Percentiles rank a stretch among this genome's conserved stretches.
phyloP scores from a whole-genome alignment of 148 eudicot genomes.

The Salicornia ramosissima region DNA sequence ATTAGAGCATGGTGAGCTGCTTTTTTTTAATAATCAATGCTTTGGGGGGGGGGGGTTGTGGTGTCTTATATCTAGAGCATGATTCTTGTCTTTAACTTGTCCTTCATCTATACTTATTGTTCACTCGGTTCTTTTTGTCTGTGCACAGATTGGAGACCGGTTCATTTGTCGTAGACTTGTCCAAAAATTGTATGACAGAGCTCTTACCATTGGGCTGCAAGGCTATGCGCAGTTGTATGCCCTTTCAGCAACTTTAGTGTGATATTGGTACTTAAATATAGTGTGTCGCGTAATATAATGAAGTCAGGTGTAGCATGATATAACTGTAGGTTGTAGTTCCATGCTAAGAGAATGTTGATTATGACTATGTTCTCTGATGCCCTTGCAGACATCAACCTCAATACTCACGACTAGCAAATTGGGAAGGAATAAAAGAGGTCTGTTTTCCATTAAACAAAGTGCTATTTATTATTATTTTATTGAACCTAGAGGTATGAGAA shows the following conservation, averaged over 20 bases:
- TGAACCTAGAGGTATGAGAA: not conserved
- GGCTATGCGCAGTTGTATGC: conserved; percentile 92
- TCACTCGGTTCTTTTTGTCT: conserved; percentile 2
- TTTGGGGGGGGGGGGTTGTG: too few species aligned
- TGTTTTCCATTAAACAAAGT: not conserved
- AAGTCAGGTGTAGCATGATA: not conserved
- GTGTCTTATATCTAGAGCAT: too few species aligned
- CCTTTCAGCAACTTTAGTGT: conserved; percentile 23
- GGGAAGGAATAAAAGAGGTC: conserved; percentile 93
- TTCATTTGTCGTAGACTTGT: conserved; percentile 69
- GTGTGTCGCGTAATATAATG: conserved; percentile 1
- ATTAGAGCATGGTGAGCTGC: too few species aligned
- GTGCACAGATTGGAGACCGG: conserved; percentile 74
- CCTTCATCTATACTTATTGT: not conserved
- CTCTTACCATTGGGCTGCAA: conserved; percentile 82
- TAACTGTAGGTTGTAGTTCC: not conserved
- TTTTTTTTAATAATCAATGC: too few species aligned
- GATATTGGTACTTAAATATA: conserved; percentile 11
- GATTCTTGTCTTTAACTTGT: too few species aligned
- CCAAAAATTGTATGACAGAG: conserved; percentile 85
- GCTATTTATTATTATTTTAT: not conserved
- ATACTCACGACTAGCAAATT: conserved; percentile 80
- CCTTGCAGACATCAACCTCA: conserved; percentile 71
- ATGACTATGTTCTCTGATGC: conserved; percentile 14
- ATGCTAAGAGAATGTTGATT: conserved; percentile 1